Conservation (phyloP, 257 asterid genomes). For the Solanum piurae region DNA sequence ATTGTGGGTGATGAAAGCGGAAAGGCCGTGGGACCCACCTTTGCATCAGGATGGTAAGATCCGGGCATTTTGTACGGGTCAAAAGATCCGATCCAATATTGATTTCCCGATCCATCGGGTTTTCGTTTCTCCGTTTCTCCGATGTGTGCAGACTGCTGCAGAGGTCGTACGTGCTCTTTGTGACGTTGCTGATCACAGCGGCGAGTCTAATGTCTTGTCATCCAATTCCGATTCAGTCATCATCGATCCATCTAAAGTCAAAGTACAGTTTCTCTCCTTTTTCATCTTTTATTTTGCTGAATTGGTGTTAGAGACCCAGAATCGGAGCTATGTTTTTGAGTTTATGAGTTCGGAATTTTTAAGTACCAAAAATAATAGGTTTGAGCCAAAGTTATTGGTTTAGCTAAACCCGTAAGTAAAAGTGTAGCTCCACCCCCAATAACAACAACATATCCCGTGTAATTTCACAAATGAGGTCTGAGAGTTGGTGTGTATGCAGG, state of each 20-base stretch:
- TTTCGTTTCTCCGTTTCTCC: conserved; percentile 70
- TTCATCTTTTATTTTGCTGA: not conserved
- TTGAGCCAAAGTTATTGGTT: not conserved
- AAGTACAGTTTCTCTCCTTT: conserved; percentile 25
- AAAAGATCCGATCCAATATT: conserved; percentile 27
- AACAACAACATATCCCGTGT: not conserved
- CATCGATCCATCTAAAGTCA: conserved; percentile 59
- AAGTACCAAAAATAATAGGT: not conserved
- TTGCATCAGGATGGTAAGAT: conserved; percentile 56
- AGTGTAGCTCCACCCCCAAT: not conserved
- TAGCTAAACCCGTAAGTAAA: not conserved
- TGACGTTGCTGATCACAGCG: conserved; percentile 30
- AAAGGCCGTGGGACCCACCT: conserved; percentile 93
- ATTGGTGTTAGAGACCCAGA: no score
- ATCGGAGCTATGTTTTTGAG: not conserved
- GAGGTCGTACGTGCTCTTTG: conserved; percentile 57
- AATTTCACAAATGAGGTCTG: fast-evolving
- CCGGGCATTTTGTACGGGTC: conserved; percentile 70
- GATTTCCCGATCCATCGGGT: conserved; percentile 68
- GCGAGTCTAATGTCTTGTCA: conserved; percentile 26
- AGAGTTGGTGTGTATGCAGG: not conserved
- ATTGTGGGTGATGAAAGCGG: conserved; percentile 57
- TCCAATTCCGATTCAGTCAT: conserved; percentile 38
- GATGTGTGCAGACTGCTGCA: conserved; percentile 86
- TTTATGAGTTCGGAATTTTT: not conserved